A percentile compares a stretch with the other conserved stretches of the same genome.
phyloP scores from a whole-genome alignment of 805 yeast genomes.

The Yarrowia keelungensis region DNA sequence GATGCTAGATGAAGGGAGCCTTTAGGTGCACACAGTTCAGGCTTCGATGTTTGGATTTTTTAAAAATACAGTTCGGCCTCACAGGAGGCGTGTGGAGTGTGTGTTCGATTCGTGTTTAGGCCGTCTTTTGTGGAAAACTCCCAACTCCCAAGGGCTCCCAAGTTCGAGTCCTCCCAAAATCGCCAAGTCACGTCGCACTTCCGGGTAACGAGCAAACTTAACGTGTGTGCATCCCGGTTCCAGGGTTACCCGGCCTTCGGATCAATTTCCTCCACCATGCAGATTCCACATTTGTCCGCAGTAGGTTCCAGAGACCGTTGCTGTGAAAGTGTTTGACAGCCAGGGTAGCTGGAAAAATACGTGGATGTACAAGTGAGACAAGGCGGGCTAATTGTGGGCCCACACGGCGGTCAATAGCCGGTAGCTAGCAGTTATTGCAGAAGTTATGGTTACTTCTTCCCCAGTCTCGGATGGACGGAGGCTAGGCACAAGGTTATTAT shows the following conservation, averaged over 20 bases:
- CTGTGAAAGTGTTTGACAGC: conserved; percentile 14
- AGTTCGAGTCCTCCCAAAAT: too few species aligned
- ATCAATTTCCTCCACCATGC: conserved; percentile 32
- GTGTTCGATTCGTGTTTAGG: conserved; percentile 36
- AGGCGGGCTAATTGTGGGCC: neutral
- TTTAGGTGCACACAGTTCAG: conserved; percentile 7
- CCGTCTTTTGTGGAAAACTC: neutral
- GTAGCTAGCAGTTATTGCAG: too few species aligned
- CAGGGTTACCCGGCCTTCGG: conserved; percentile 30
- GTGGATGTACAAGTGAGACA: too few species aligned
- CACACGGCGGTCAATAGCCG: neutral
- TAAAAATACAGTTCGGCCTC: conserved; percentile 22
- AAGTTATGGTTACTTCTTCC: too few species aligned
- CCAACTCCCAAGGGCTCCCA: neutral
- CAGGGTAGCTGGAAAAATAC: neutral
- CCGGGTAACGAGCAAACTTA: too few species aligned
- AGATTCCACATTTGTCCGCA: conserved; percentile 31
- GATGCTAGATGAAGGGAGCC: conserved; percentile 31
- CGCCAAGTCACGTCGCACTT: too few species aligned
- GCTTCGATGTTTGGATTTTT: conserved; percentile 36
- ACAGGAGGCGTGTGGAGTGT: conserved; percentile 32
- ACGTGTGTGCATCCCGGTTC: too few species aligned
- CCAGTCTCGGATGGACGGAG: conserved; percentile 23
- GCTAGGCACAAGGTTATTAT: conserved; percentile 25
- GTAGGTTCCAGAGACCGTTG: conserved; percentile 22